Base-by-base conservation (phyloP, 2,329 filamentous ascomycete species). In the Neofusicoccum sp. region DNA sequence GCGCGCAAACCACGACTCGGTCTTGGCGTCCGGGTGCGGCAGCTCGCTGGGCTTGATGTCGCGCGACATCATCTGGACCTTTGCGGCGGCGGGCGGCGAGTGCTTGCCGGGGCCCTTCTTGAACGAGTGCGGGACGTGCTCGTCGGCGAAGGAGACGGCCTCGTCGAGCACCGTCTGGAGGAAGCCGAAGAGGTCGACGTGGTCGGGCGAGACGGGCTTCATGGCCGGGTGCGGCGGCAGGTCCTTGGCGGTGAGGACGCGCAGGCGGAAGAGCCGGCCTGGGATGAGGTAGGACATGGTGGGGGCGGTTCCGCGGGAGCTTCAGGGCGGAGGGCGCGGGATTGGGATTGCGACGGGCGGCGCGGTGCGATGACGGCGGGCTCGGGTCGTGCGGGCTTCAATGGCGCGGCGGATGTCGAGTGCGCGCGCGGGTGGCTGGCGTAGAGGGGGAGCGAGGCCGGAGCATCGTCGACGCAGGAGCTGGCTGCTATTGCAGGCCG, bases 1-100 rank as follows among this genome's bases (percentile, higher is more conserved):
- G 60, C 89, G 81, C 41, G 84, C 84, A 58, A 82, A 82, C 89
- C 89, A 91, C 16, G 78, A 81, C 73, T 89, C 87, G 62, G 70
- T 33, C 24, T 30, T 44, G 7, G 26, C 26, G n/a, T 43, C 47
- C 34, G 40, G 36, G 34, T 43, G 33, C 6, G 58, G 58, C 5
- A 86, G 73, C 33, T 80, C 79, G 36, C 74, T 70, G 1, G 75
- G 73, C 6, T 77, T 65, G 24, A 88, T 73, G 12, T 76, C 76
- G 60, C 81, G 80, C 66, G 84, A 78, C 62, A 79, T 80, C 24
- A 88, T 70, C 63, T 85, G 73, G 14, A 89, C 80, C 2, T 73
- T 72, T 7, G 83, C 80, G 14, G 73, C 71, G 1, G 58, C 40
- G 16, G 58, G 61, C 38, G 26, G 26, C 14, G 61, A 56, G 16